Evolutionary conservation across 2,329 filamentous ascomycete species (phyloP), one percentile per base, ranked within the genome.

Genomic region (Monosporascus ibericus): DNA sequence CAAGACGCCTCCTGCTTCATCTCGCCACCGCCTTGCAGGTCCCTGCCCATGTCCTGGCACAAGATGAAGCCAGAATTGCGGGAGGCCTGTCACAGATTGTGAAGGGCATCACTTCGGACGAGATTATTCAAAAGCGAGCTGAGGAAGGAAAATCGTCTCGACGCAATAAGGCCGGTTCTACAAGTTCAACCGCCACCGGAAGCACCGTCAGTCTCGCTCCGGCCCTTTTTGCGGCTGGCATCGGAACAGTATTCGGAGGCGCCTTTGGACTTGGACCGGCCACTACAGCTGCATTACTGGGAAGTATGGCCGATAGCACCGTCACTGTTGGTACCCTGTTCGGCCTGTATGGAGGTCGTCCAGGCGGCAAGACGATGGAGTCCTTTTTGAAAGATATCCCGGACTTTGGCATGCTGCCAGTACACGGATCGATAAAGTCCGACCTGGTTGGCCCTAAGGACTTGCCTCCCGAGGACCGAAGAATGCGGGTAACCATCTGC

Each of bases 361-460:
- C 95, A 78, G 88, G 88, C 0, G 84, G 85, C 49, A 86, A 91
- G 67, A 90, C 92, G 77, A 88, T 96, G 78, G 90, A 96, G 58
- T 78, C 86, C n/a, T 95, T 95, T 66, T 81, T 87, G 11, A 85
- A 84, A 60, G 90, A 96, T 58, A 86, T 97, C 17, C 84, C 90
- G 61, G 92, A 97, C 64, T 95, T 96, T 68, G 90, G 84, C 0
- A 89, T 97, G 62, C 71, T 96, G 11, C 88, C 90, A 0, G 75
- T 95, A 17, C 81, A 84, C 49, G 79, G 80, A 15, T 65, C 72
- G 15, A 67, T 65, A 44, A 63, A 68, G 38, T 55, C 69, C 3
- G 72, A 77, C 38, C 68, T 75, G 44, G 66, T 73, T 30, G 78
- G 84, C 53, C 73, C 75, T 14, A 76, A 74, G 53, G 70, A 78